These are phyloP conservation scores for Curvularia spicifera DNA, from an alignment of 2,329 filamentous ascomycete species.

Conservation along the genomic window DNA sequence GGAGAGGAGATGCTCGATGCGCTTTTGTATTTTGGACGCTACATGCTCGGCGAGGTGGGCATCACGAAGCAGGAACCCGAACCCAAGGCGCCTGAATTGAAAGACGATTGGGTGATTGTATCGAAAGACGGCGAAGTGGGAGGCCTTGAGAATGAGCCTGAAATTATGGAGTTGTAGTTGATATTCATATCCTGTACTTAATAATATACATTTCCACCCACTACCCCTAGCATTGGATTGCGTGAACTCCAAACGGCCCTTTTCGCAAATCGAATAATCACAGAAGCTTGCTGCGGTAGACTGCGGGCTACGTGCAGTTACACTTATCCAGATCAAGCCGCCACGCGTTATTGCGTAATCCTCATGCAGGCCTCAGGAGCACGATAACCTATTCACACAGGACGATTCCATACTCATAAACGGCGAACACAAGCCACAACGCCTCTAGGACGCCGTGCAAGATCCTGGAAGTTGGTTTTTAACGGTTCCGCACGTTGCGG, in stretches of 20 bases:
- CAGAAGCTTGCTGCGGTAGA: neutral
- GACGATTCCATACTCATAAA: neutral
- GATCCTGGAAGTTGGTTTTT: conserved; percentile 12
- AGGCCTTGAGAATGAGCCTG: conserved; percentile 1
- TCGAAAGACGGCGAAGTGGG: neutral
- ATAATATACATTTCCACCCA: neutral
- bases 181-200: neutral
- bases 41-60: conserved; percentile 63
- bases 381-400: neutral
- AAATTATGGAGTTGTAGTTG: conserved; percentile 14
- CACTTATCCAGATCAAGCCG: neutral
- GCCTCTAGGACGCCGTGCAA: neutral
- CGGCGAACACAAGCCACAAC: neutral
- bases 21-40: conserved; percentile 82
- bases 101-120: neutral
- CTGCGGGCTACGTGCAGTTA: neutral
- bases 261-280: neutral
- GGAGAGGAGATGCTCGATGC: conserved; percentile 87
- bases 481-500: conserved; percentile 15
- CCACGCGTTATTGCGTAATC: conserved; percentile 1
- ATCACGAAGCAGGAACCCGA: conserved; percentile 18
- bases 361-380: neutral
- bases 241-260: too few relatives aligned
- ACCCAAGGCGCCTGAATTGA: neutral
- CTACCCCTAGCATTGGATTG: neutral